Percentiles rank a stretch among this genome's conserved stretches.
Conservation (phyloP, 352 stramenopile genomes). For the Globisporangium barbulae region DNA sequence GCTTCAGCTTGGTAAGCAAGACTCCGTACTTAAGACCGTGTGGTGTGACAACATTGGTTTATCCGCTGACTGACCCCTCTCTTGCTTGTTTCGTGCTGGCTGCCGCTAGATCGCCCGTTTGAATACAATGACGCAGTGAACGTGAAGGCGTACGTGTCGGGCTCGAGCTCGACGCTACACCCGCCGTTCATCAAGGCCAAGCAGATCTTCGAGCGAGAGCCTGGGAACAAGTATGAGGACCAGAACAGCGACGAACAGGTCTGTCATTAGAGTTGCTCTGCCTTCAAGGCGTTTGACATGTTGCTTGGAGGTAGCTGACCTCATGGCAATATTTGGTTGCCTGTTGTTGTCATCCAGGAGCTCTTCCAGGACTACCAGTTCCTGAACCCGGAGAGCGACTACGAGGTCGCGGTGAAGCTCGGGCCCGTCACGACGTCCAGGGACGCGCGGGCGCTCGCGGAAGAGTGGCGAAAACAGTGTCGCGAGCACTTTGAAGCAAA, state of each 20-base stretch:
- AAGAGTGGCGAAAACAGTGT: slow-evolving; percentile 53
- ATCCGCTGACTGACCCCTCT: neutral
- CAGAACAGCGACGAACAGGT: slow-evolving; percentile 75
- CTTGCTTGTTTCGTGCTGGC: no score
- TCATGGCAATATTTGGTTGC: neutral
- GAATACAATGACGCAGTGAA: slow-evolving; percentile 36
- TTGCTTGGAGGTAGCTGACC: neutral
- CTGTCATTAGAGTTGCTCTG: neutral
- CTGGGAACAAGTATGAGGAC: slow-evolving; percentile 84
- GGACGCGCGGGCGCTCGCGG: slow-evolving; percentile 47
- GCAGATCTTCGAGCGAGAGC: slow-evolving; percentile 65
- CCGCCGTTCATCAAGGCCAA: slow-evolving; percentile 67
- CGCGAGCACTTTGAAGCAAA: slow-evolving; percentile 54
- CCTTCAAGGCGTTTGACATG: neutral
- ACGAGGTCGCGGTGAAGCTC: slow-evolving; percentile 75
- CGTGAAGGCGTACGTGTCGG: slow-evolving; percentile 50
- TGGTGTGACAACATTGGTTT: neutral
- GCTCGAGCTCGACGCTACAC: slow-evolving; percentile 33
- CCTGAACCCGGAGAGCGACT: slow-evolving; percentile 67
- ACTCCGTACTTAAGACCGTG: no score
- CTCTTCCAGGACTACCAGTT: slow-evolving; percentile 87
- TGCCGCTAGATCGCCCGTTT: slow-evolving; percentile 52
- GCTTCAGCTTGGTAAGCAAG: slow-evolving; percentile 41
- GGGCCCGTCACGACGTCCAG: slow-evolving; percentile 41
- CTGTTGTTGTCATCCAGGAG: slow-evolving; percentile 37